phyloP scores from a whole-genome alignment of 1,284 basidiomycete genomes.

The Quambalaria eucalypti region DNA sequence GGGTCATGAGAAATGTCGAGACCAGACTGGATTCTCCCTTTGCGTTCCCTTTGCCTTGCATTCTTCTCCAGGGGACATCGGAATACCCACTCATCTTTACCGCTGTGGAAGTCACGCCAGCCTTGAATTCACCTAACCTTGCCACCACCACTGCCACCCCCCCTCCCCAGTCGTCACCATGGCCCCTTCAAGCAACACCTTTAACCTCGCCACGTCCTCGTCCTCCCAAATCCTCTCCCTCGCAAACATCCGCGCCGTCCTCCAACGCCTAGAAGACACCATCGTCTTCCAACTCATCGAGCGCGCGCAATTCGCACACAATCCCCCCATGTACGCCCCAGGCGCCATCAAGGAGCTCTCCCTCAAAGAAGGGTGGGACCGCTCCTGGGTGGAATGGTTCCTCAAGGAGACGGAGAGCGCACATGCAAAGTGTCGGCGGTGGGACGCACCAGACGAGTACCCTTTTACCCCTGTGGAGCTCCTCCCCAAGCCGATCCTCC shows the following conservation, averaged over 20 bases:
- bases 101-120: too few species aligned
- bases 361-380: conserved; percentile 66
- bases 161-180: too few species aligned
- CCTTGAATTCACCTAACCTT: too few species aligned
- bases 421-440: conserved; percentile 53
- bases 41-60: too few species aligned
- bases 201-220: not conserved
- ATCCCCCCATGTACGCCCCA: conserved; percentile 76
- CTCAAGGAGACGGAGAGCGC: conserved; percentile 85
- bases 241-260: conserved; percentile 72
- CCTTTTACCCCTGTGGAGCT: conserved; percentile 69
- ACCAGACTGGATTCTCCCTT: too few species aligned
- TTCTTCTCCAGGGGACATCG: too few species aligned
- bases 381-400: conserved; percentile 95
- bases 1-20: too few species aligned
- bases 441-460: conserved; percentile 73
- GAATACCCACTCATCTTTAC: too few species aligned
- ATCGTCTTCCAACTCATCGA: conserved; percentile 93
- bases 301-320: conserved; percentile 89
- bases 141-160: too few species aligned
- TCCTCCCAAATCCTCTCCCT: conserved; percentile 59
- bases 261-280: conserved; percentile 88
- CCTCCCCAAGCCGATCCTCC: conserved; percentile 75
- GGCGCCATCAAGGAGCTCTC: conserved; percentile 60
- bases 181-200: conserved; percentile 2